Evolutionary conservation across 2,329 filamentous ascomycete genomes (phyloP).

Genomic region (Penicillium freii): DNA sequence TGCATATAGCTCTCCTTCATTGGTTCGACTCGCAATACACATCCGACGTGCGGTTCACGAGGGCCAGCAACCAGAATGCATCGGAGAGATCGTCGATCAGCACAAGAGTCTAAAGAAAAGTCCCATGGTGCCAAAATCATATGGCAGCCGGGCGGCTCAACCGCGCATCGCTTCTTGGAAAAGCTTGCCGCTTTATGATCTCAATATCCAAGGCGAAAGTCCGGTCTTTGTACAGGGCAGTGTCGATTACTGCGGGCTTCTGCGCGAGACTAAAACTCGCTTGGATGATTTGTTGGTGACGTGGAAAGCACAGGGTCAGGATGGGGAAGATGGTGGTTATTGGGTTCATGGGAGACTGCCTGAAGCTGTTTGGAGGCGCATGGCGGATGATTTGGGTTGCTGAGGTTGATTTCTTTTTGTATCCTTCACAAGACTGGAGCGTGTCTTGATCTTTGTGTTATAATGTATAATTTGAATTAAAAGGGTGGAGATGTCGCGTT

Average conservation of each 20-base stretch:
- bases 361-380: conserved; percentile 3
- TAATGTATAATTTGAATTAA: not conserved
- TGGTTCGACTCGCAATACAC: conserved; percentile 1
- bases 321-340: conserved; percentile 3
- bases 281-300: conserved; percentile 11
- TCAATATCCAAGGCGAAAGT: conserved; percentile 5
- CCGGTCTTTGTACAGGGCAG: conserved; percentile 7
- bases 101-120: not conserved
- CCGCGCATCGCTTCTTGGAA: conserved; percentile 7
- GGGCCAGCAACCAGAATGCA: conserved; percentile 6
- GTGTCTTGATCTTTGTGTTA: not conserved
- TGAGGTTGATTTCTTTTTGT: not conserved
- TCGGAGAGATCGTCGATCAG: not conserved
- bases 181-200: conserved; percentile 1
- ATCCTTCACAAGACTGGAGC: not conserved
- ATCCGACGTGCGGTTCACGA: conserved; percentile 1
- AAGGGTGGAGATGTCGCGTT: no score
- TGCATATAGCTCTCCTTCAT: not conserved
- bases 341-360: conserved; percentile 8
- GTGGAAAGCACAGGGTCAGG: not conserved
- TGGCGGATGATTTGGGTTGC: conserved; percentile 2
- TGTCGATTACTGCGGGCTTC: conserved; percentile 7
- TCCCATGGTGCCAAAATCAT: conserved; percentile 1
- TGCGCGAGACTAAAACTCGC: conserved; percentile 1
- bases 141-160: conserved; percentile 5